Conservation (phyloP, 2,329 filamentous ascomycete species). For the Pseudopyricularia cyperi region DNA sequence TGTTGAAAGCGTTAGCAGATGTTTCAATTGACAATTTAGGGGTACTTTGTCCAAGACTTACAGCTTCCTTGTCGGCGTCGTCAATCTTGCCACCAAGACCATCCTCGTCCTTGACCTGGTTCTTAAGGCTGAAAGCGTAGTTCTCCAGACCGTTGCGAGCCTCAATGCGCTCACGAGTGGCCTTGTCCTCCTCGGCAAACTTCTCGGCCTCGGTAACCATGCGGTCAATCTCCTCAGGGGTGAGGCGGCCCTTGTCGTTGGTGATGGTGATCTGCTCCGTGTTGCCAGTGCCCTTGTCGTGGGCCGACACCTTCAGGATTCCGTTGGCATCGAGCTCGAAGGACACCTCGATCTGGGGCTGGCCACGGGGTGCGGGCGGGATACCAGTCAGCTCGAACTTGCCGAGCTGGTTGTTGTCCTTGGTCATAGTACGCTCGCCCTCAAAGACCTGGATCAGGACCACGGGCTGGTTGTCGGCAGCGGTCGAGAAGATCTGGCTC, state of each 20-base stretch:
- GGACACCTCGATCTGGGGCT: slow-evolving; percentile 95
- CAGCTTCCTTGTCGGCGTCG: slow-evolving; percentile 94
- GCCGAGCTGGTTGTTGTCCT: slow-evolving; percentile 94
- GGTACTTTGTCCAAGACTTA: slow-evolving; percentile 28
- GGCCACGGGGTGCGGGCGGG: slow-evolving; percentile 85
- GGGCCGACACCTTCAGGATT: slow-evolving; percentile 90
- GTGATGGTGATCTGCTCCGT: slow-evolving; percentile 95
- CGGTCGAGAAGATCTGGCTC: slow-evolving; percentile 95
- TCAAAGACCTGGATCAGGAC: slow-evolving; percentile 93
- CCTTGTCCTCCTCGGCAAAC: slow-evolving; percentile 98
- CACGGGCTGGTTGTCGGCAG: slow-evolving; percentile 90
- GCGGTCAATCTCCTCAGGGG: slow-evolving; percentile 93
- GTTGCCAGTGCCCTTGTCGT: slow-evolving; percentile 98
- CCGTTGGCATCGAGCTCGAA: slow-evolving; percentile 98
- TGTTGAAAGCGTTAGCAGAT: slow-evolving; percentile 24
- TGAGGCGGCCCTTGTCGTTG: slow-evolving; percentile 98
- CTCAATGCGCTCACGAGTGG: slow-evolving; percentile 91
- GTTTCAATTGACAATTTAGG: slow-evolving; percentile 1
- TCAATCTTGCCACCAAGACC: slow-evolving; percentile 97
- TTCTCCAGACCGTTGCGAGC: slow-evolving; percentile 95
- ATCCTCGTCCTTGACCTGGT: slow-evolving; percentile 94
- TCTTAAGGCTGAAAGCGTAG: slow-evolving; percentile 98
- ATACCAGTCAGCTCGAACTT: slow-evolving; percentile 98
- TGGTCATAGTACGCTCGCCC: slow-evolving; percentile 86
- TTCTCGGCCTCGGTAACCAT: slow-evolving; percentile 98